Conservation (phyloP, 2,329 filamentous ascomycete species). For the Laburnicola sp. region DNA sequence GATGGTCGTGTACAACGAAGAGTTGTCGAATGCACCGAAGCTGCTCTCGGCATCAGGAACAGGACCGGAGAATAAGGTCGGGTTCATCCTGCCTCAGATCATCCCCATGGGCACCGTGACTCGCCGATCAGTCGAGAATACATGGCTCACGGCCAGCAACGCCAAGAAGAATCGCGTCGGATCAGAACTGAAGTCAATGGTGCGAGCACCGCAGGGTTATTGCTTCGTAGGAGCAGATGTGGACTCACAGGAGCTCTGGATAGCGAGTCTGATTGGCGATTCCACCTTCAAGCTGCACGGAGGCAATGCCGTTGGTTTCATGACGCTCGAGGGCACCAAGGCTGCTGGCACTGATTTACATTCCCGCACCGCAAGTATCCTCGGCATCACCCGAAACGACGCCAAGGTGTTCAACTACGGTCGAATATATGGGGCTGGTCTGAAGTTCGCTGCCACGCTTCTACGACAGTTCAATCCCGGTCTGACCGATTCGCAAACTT, state of each 20-base stretch:
- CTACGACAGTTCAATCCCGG: constrained; percentile 90
- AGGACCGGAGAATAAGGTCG: constrained; percentile 49
- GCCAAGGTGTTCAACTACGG: constrained; percentile 99
- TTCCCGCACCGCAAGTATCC: constrained; percentile 86
- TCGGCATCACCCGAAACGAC: constrained; percentile 92
- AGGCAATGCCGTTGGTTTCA: constrained; percentile 96
- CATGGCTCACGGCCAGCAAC: constrained; percentile 96
- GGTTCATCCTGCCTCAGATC: constrained; percentile 90
- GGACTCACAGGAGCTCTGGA: constrained; percentile 97
- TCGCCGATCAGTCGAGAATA: constrained; percentile 91
- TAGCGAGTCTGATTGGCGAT: constrained; percentile 91
- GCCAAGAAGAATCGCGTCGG: constrained; percentile 95
- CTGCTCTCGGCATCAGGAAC: constrained; percentile 26
- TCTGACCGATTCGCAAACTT: constrained; percentile 77
- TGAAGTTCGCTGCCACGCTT: constrained; percentile 89
- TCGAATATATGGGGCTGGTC: constrained; percentile 94
- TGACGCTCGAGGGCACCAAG: constrained; percentile 97
- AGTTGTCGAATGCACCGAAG: constrained; percentile 44
- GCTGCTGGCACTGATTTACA: constrained; percentile 91
- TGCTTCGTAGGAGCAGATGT: constrained; percentile 96
- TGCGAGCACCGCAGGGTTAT: constrained; percentile 87
- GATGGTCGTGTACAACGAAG: constrained; percentile 84
- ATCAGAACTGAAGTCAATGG: constrained; percentile 96
- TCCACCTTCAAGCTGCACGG: constrained; percentile 94
- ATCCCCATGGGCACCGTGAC: constrained; percentile 99